Evolutionary conservation across 2,329 filamentous ascomycete genomes (phyloP).

Genomic region (Alternaria arbusti): DNA sequence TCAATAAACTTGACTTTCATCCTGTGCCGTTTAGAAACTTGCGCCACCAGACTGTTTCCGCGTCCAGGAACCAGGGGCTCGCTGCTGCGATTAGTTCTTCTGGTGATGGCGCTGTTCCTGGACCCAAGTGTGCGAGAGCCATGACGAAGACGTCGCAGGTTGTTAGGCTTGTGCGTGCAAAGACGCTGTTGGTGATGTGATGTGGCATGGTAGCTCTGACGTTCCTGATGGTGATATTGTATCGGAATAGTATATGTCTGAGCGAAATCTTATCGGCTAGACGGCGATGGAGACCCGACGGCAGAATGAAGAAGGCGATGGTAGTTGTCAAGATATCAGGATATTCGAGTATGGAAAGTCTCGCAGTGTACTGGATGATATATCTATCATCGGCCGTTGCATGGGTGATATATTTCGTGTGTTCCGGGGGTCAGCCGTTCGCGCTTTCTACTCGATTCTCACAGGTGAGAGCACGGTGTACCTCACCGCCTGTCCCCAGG

Average conservation of each 20-base stretch:
- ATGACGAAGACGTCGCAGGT: conserved; percentile 45
- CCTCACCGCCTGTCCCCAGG: conserved; percentile 17
- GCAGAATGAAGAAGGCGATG: not conserved
- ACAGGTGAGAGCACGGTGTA: conserved; percentile 16
- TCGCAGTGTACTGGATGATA: not conserved
- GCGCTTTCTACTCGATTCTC: not conserved
- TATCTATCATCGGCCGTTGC: not conserved
- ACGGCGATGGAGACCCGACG: not conserved
- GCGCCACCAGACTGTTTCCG: conserved; percentile 43
- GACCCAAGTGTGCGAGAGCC: conserved; percentile 34
- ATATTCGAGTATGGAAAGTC: not conserved
- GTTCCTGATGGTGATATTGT: not conserved
- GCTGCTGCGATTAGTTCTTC: conserved; percentile 38
- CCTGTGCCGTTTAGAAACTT: conserved; percentile 52
- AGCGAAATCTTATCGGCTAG: not conserved
- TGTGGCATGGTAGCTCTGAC: conserved; percentile 31
- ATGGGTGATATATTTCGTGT: not conserved
- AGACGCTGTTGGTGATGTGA: conserved; percentile 32
- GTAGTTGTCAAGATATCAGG: not conserved
- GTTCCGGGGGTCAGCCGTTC: not conserved
- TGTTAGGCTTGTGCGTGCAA: conserved; percentile 40
- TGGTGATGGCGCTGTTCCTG: conserved; percentile 26
- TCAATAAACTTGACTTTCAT: conserved; percentile 36
- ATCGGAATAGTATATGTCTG: not conserved
- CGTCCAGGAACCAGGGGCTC: conserved; percentile 44